Evolutionary conservation across 805 yeast species (phyloP).

Genomic region (Zygotorulaspora sp.): DNA sequence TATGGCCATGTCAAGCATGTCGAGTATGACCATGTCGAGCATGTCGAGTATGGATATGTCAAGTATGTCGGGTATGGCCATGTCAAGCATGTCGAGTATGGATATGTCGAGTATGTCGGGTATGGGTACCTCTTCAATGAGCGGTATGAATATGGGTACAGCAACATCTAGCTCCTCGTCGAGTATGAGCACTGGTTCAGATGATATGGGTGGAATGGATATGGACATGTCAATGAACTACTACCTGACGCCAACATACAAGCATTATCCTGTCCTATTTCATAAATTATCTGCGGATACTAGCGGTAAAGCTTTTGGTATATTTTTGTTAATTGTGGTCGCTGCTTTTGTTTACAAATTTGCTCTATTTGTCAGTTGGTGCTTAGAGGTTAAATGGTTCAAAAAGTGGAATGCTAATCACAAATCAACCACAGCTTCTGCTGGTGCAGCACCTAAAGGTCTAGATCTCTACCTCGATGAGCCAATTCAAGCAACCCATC

Average conservation of each 20-base stretch:
- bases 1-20: slow-evolving; percentile 8
- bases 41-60: slow-evolving; percentile 1
- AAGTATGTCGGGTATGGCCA: slow-evolving; percentile 6
- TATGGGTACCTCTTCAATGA: neutral
- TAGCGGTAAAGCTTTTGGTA: slow-evolving; percentile 67
- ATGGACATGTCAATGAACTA: slow-evolving; percentile 49
- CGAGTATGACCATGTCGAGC: slow-evolving; percentile 7
- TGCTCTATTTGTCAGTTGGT: slow-evolving; percentile 52
- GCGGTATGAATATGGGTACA: slow-evolving; percentile 14
- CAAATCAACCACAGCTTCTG: slow-evolving; percentile 9
- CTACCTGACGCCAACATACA: slow-evolving; percentile 48
- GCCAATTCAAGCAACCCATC: slow-evolving; percentile 13
- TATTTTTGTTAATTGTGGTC: slow-evolving; percentile 57
- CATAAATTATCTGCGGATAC: slow-evolving; percentile 46
- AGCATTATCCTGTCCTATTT: slow-evolving; percentile 61
- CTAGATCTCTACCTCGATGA: slow-evolving; percentile 26
- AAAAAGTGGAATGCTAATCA: slow-evolving; percentile 37
- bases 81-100: slow-evolving; percentile 10
- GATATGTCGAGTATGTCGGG: slow-evolving; percentile 9
- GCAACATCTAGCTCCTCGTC: slow-evolving; percentile 2
- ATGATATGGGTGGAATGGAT: slow-evolving; percentile 14
- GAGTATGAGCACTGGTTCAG: slow-evolving; percentile 4
- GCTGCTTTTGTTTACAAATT: slow-evolving; percentile 58
- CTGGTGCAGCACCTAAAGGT: slow-evolving; percentile 1
- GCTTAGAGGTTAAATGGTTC: slow-evolving; percentile 64